phyloP scores from a whole-genome alignment of 2,329 filamentous ascomycete genomes.

The Penicillium polonicum region DNA sequence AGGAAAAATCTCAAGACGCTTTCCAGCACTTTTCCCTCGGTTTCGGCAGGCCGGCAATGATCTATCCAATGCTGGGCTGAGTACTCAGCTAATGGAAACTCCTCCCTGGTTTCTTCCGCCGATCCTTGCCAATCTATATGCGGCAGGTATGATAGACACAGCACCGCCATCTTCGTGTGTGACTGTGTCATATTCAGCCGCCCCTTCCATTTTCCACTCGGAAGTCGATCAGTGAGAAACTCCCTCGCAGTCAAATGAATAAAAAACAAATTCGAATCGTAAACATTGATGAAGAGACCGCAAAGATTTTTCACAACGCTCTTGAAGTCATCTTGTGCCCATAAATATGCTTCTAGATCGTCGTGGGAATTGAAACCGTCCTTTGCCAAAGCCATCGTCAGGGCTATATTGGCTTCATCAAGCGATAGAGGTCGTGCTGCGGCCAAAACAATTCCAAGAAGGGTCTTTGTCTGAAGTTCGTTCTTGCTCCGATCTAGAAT shows the following conservation, averaged over 20 bases:
- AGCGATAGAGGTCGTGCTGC: background rate
- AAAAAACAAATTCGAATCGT: background rate
- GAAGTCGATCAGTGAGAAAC: background rate
- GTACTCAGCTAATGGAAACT: background rate
- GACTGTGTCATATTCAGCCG: background rate
- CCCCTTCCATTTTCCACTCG: background rate
- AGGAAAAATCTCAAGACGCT: background rate
- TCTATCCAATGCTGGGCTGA: background rate
- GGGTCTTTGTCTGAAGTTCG: background rate
- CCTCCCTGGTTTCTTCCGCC: accelerated
- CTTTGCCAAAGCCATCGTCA: background rate
- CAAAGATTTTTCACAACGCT: background rate
- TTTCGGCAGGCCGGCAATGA: background rate
- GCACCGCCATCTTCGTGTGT: background rate
- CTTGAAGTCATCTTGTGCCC: background rate
- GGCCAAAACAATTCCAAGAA: background rate
- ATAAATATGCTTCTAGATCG: background rate
- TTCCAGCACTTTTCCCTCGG: background rate
- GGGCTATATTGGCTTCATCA: background rate
- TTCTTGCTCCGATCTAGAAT: background rate
- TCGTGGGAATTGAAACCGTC: background rate
- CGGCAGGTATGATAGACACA: background rate
- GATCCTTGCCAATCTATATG: background rate
- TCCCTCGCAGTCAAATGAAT: background rate
- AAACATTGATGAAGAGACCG: background rate